phyloP scores from a whole-genome alignment of 768 basidiomycete species.

The Termitomyces sp. region DNA sequence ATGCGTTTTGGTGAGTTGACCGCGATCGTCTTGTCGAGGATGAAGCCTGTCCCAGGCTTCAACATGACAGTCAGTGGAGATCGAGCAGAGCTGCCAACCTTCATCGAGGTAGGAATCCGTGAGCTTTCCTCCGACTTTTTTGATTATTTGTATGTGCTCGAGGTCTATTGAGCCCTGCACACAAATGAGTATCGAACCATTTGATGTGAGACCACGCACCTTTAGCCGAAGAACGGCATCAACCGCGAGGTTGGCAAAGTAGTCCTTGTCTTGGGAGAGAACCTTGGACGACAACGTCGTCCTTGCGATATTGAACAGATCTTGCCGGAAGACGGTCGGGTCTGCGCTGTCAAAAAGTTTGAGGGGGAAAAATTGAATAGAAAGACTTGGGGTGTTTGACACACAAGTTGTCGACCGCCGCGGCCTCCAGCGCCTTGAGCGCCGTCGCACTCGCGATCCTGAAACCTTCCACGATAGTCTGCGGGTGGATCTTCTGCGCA shows the following conservation, averaged over 20 bases:
- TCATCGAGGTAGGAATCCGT: slow-evolving; percentile 98
- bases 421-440: slow-evolving; percentile 73
- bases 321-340: slow-evolving; percentile 70
- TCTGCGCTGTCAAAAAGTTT: slow-evolving; percentile 47
- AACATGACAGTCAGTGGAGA: not conserved
- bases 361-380: not conserved
- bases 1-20: slow-evolving; percentile 93
- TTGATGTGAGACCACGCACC: slow-evolving; percentile 28
- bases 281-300: slow-evolving; percentile 97
- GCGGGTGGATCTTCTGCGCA: slow-evolving; percentile 89
- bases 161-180: slow-evolving; percentile 90
- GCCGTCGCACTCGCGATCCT: slow-evolving; percentile 86
- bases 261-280: slow-evolving; percentile 92
- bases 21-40: slow-evolving; percentile 93
- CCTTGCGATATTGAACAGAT: slow-evolving; percentile 93
- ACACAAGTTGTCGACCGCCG: slow-evolving; percentile 81
- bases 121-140: slow-evolving; percentile 98
- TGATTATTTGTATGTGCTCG: slow-evolving; percentile 98
- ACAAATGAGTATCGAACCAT: not conserved
- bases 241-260: slow-evolving; percentile 96
- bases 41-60: slow-evolving; percentile 61
- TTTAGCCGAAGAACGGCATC: slow-evolving; percentile 92
- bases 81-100: slow-evolving; percentile 37
- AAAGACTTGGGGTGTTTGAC: slow-evolving; percentile 22
- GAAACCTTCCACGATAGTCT: slow-evolving; percentile 96